Conservation (phyloP, 177 flowering plant species). For the Vitis hybrid region DNA sequence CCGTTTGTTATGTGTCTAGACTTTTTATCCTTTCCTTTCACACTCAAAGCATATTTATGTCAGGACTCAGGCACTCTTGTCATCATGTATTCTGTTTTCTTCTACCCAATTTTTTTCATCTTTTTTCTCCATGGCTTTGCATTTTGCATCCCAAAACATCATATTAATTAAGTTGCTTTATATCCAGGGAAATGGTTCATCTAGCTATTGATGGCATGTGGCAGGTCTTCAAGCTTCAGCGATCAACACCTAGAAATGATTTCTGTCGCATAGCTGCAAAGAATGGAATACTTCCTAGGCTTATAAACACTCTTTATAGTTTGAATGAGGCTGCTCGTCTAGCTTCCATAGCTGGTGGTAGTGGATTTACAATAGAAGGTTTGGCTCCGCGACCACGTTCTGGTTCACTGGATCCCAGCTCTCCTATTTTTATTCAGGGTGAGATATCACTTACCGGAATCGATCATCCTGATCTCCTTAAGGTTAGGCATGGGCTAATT, state of each 20-base stretch:
- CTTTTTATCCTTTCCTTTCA: no score
- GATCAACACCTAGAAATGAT: slow-evolving; percentile 89
- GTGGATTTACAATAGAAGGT: slow-evolving; percentile 58
- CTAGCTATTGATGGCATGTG: slow-evolving; percentile 99
- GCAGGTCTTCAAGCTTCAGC: slow-evolving; percentile 97
- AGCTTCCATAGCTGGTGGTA: slow-evolving; percentile 67
- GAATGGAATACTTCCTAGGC: slow-evolving; percentile 89
- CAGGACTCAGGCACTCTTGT: background rate
- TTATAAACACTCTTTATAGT: slow-evolving; percentile 91
- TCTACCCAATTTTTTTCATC: background rate
- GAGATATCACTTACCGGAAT: slow-evolving; percentile 38
- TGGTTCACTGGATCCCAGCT: slow-evolving; percentile 65
- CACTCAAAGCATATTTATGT: no score
- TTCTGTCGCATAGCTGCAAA: slow-evolving; percentile 97
- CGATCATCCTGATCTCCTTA: slow-evolving; percentile 58
- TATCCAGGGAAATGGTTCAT: slow-evolving; percentile 96
- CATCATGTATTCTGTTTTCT: background rate
- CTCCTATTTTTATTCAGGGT: slow-evolving; percentile 40
- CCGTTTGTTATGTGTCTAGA: no score
- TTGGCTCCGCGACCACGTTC: slow-evolving; percentile 58
- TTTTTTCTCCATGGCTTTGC: background rate
- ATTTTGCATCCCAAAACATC: background rate
- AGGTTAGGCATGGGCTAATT: slow-evolving; percentile 42
- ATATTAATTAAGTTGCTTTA: slow-evolving; percentile 18
- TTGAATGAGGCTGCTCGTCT: slow-evolving; percentile 96